Percentiles rank a stretch among this genome's conserved stretches.
These are phyloP conservation scores for Pseudevernia furfuracea DNA, from an alignment of 495 filamentous ascomycete genomes.

Conservation along the genomic window DNA sequence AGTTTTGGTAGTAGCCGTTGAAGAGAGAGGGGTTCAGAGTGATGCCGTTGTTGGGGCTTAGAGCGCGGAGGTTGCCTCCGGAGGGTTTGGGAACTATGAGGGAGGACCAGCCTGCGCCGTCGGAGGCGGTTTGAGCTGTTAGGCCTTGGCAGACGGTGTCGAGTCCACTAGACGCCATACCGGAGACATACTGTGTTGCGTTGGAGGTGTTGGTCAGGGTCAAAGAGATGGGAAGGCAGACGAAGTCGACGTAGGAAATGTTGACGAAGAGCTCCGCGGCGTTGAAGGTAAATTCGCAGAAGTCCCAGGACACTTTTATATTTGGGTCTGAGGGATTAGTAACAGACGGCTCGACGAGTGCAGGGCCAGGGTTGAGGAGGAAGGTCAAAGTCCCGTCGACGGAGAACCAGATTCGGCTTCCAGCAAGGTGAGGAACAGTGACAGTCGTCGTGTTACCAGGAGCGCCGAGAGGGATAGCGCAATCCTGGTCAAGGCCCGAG, in stretches of 20 bases:
- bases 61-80: conserved; percentile 50
- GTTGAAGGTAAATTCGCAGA: conserved; percentile 71
- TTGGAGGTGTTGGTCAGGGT: conserved; percentile 46
- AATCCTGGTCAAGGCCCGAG: conserved; percentile 43
- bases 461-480: conserved; percentile 55
- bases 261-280: conserved; percentile 61
- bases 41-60: conserved; percentile 59
- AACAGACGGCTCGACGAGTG: conserved; percentile 62
- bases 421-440: conserved; percentile 59
- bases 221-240: conserved; percentile 57
- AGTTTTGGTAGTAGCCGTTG: conserved; percentile 52
- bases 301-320: conserved; percentile 56
- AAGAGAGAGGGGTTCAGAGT: conserved; percentile 51
- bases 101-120: conserved; percentile 55
- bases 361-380: conserved; percentile 60
- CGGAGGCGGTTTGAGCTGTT: conserved; percentile 42
- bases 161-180: conserved; percentile 51
- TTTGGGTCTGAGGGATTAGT: conserved; percentile 61
- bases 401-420: conserved; percentile 65
- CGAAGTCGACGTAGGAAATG: conserved; percentile 69
- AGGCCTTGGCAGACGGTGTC: conserved; percentile 48
- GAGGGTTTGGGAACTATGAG: conserved; percentile 47
- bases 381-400: conserved; percentile 55
- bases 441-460: conserved; percentile 51
- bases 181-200: conserved; percentile 51